Evolutionary conservation across 345 rosid species (phyloP), one percentile per base, ranked within the genome.

Genomic region (Punica granatum): DNA sequence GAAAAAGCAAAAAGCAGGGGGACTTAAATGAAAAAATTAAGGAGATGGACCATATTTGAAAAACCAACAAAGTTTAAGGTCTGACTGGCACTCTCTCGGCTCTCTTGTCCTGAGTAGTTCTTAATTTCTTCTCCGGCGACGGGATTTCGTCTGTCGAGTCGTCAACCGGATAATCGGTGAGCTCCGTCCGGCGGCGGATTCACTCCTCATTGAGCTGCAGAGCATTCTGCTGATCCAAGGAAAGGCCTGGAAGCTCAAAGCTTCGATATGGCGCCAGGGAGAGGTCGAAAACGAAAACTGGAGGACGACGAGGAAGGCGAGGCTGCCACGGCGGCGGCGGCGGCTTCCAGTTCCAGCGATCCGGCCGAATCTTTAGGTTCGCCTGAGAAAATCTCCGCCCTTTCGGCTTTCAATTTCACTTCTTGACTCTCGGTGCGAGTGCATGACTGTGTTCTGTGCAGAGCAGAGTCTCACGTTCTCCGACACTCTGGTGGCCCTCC

Each of bases 401-500:
- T 21, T 39, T 14, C 6, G 14, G 23, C 30, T 62, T 62, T 62
- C 43, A 34, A 18, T 62, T 60, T 31, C 19, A 15, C 21, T 60
- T 32, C 64, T 32, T 0, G 64, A 3, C 32, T 60, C 14, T 59
- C 37, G n/a, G 43, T 10, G 39, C 18, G 23, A 16, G 7, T 31
- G 7, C 7, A 1, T 62, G 21, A 12, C 39, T 32, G 39, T 31
- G 34, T 19, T 62, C 14, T 62, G 65, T 62, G 74, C 85, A 91
- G 99, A 77, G 82, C 83, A 88, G 71, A 84, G 83, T 41, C 93
- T 89, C 51, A 80, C 83, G 49, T 91, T 94, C 60, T 89, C 81
- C 66, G 99, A 94, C 30, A 89, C 99, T 8, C 71, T 81, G 74
- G 88, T 88, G 25, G 98, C 97, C 33, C 86, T 94, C 58, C 87